Conservation (phyloP, 73 alveolate genomes). For the Urostyla sp. region DNA sequence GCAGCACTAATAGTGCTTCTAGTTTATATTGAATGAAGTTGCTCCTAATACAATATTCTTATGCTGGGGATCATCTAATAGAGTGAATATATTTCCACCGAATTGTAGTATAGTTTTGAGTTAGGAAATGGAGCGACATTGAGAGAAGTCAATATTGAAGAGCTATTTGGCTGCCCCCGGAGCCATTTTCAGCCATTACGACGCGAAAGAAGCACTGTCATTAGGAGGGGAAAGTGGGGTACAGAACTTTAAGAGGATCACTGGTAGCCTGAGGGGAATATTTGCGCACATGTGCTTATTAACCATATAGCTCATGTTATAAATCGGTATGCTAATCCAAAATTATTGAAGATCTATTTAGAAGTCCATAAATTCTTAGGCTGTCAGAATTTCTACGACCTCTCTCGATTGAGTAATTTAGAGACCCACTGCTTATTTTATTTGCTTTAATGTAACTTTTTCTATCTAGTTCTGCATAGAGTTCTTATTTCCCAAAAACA, state of each 20-base stretch:
- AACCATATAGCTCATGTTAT: not conserved
- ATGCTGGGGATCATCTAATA: constrained; percentile 1
- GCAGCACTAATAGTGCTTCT: not conserved
- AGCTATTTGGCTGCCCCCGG: not conserved
- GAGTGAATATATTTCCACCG: not conserved
- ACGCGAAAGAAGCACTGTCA: not conserved
- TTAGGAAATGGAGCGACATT: constrained; percentile 13
- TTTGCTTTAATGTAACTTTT: too few species aligned
- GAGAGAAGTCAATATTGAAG: constrained; percentile 16
- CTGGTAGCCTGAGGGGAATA: not conserved
- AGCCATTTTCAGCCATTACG: not conserved
- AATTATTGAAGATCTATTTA: not conserved
- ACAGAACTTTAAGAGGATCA: constrained; percentile 29
- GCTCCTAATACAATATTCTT: constrained; percentile 37
- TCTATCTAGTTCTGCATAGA: too few species aligned
- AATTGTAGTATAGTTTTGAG: not conserved
- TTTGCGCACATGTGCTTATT: not conserved
- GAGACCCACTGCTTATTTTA: too few species aligned
- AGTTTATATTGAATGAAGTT: not conserved
- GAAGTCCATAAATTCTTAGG: constrained; percentile 8
- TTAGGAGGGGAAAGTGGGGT: not conserved
- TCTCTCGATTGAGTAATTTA: too few species aligned
- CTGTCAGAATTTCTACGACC: too few species aligned
- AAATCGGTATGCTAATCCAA: not conserved
- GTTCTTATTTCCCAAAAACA: constrained; percentile 3